These are phyloP conservation scores for Globisporangium iwayamae DNA, from an alignment of 352 stramenopile genomes.

Conservation along the genomic window DNA sequence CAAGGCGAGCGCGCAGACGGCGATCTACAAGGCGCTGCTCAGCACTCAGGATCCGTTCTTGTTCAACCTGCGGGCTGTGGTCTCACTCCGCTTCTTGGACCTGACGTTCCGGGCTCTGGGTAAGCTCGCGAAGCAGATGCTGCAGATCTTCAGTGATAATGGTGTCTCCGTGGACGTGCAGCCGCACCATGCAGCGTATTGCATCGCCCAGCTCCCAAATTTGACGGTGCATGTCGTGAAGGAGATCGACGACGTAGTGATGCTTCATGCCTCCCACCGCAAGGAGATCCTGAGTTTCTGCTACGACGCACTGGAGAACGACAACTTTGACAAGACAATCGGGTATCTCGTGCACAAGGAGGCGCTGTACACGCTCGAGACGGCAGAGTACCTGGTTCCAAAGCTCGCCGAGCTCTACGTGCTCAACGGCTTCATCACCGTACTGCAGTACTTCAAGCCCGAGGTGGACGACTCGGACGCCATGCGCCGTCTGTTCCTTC, in stretches of 20 bases:
- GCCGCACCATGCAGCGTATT: slow-evolving; percentile 48
- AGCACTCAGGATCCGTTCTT: slow-evolving; percentile 15
- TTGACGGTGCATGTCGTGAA: slow-evolving; percentile 72
- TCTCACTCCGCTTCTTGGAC: slow-evolving; percentile 49
- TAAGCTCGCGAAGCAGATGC: slow-evolving; percentile 73
- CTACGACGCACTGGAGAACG: slow-evolving; percentile 49
- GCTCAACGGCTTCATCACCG: slow-evolving; percentile 36
- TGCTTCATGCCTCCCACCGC: slow-evolving; percentile 41
- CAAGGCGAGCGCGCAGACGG: slow-evolving; percentile 45
- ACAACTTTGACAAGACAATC: slow-evolving; percentile 70
- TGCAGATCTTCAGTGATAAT: slow-evolving; percentile 32
- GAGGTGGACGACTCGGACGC: slow-evolving; percentile 38
- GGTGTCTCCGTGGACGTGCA: slow-evolving; percentile 30
- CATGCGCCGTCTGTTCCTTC: slow-evolving; percentile 57
- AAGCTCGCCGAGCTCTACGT: slow-evolving; percentile 70
- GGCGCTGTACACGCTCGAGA: slow-evolving; percentile 49
- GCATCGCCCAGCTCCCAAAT: slow-evolving; percentile 35
- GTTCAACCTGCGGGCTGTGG: slow-evolving; percentile 18
- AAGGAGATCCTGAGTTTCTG: slow-evolving; percentile 50
- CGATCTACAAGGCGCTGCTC: slow-evolving; percentile 44
- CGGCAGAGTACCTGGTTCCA: slow-evolving; percentile 32
- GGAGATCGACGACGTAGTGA: slow-evolving; percentile 60
- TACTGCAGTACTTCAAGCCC: slow-evolving; percentile 61
- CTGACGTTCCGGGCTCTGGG: slow-evolving; percentile 58
- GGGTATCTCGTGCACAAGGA: slow-evolving; percentile 51